These are phyloP conservation scores for Diplotaxis tenuifolia DNA, from an alignment of 345 rosid species.

Conservation along the genomic window DNA sequence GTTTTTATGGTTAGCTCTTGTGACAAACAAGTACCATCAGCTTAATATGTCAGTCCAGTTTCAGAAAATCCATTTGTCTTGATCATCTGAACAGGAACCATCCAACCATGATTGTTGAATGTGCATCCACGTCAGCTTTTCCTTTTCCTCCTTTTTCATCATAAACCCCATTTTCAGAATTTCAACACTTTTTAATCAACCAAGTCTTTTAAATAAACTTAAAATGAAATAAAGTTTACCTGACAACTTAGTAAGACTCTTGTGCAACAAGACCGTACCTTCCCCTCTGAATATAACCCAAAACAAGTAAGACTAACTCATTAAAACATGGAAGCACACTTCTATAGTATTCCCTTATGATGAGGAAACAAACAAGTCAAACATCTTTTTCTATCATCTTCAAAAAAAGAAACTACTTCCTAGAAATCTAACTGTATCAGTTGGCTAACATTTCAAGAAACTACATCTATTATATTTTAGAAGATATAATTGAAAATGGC, in stretches of 20 bases:
- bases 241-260: slow-evolving; percentile 25
- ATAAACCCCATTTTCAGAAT: slow-evolving; percentile 9
- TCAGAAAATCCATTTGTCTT: slow-evolving; percentile 32
- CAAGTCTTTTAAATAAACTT: not conserved
- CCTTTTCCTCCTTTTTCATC: slow-evolving; percentile 30
- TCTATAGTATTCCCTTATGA: not conserved
- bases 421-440: not conserved
- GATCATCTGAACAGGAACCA: slow-evolving; percentile 28
- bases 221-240: slow-evolving; percentile 26
- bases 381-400: not conserved
- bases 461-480: not conserved
- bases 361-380: not conserved
- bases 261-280: slow-evolving; percentile 29
- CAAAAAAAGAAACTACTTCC: not conserved
- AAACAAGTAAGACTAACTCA: slow-evolving; percentile 6
- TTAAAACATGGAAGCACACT: slow-evolving; percentile 5
- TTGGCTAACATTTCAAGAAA: too few species aligned
- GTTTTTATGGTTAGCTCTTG: slow-evolving; percentile 24
- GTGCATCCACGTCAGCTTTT: slow-evolving; percentile 35
- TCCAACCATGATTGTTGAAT: slow-evolving; percentile 35
- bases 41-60: slow-evolving; percentile 24
- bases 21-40: slow-evolving; percentile 10
- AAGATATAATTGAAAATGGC: not conserved
- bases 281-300: slow-evolving; percentile 28
- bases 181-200: not conserved